Evolutionary conservation across 371 early-diverging fungal species (phyloP), one percentile per base, ranked within the genome.

Genomic region (Mucor piriformis): DNA sequence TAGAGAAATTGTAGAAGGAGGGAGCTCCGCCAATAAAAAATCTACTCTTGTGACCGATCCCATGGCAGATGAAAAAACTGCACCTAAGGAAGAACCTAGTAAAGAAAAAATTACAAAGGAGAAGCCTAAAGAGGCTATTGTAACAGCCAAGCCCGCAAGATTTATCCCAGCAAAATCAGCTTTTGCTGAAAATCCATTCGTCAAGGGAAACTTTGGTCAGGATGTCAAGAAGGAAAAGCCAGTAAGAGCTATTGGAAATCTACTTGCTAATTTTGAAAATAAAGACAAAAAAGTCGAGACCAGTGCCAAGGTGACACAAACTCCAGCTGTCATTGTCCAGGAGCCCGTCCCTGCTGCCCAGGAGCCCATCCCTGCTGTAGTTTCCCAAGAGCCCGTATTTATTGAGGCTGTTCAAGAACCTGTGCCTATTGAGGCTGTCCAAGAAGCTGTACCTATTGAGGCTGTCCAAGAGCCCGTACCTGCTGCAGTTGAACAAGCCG

Each of bases 301-400:
- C 20, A 24, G 24, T 7, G 21, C 4, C 15, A 18, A 18, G 42
- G 42, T 42, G 5, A 18, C 18, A 42, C 42, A 42, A 18, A 13
- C 11, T 1, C 42, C 42, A 18, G 20, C 42, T 42, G 42, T 42
- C 42, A 42, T 42, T 18, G 42, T 42, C 8, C 4, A 42, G 18
- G 42, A 42, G 20, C 42, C 42, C 42, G 42, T 42, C 18, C 42
- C 48, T 18, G 51, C 49, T 48, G 34, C 25, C n/a, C 20, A 32
- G 23, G 46, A 56, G 44, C 43, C 24, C 13, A 20, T 20, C 3
- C 32, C 44, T 18, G 16, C 16, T 24, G n/a, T 29, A 4, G 8
- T 29, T 29, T 6, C 29, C 8, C 29, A 50, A 34, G 34, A 33
- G 7, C 29, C 56, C 8, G 25, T 25, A 15, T 21, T 16, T 23